These are phyloP conservation scores for Murraya paniculata DNA, from an alignment of 345 rosid genomes.

Conservation along the genomic window DNA sequence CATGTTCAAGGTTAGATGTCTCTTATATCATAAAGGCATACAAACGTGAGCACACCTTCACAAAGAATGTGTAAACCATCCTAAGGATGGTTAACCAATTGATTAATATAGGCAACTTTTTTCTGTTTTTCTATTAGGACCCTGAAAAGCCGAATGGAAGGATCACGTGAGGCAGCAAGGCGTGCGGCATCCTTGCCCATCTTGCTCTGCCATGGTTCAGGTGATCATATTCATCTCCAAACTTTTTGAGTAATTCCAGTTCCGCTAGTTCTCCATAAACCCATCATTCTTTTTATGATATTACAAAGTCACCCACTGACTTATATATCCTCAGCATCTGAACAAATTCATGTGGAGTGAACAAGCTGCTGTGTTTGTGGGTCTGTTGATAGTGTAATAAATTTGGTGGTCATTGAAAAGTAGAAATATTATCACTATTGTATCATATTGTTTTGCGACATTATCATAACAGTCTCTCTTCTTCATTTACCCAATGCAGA, in stretches of 20 bases:
- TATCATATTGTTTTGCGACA: not conserved
- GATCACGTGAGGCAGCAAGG: constrained; percentile 49
- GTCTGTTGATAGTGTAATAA: not conserved
- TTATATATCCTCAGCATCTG: not conserved
- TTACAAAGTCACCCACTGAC: not conserved
- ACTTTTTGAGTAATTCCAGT: not conserved
- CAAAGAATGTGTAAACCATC: not conserved
- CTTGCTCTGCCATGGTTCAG: constrained; percentile 55
- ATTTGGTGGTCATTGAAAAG: not conserved
- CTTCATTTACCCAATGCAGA: not conserved
- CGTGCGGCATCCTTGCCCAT: constrained; percentile 60
- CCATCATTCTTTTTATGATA: not conserved
- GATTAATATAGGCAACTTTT: constrained; percentile 10
- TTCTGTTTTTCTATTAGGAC: constrained; percentile 36
- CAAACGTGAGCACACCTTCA: not conserved
- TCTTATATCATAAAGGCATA: not conserved
- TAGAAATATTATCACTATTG: not conserved
- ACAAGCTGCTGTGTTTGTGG: not conserved
- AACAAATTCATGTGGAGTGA: not conserved
- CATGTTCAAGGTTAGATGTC: constrained; percentile 53
- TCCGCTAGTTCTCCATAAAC: not conserved
- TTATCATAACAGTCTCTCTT: not conserved
- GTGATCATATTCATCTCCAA: constrained; percentile 25
- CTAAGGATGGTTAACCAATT: constrained; percentile 7
- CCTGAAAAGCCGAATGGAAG: constrained; percentile 51